phyloP scores from a whole-genome alignment of 1,139 yeast genomes.

The Arxiozyma slooffiae region DNA sequence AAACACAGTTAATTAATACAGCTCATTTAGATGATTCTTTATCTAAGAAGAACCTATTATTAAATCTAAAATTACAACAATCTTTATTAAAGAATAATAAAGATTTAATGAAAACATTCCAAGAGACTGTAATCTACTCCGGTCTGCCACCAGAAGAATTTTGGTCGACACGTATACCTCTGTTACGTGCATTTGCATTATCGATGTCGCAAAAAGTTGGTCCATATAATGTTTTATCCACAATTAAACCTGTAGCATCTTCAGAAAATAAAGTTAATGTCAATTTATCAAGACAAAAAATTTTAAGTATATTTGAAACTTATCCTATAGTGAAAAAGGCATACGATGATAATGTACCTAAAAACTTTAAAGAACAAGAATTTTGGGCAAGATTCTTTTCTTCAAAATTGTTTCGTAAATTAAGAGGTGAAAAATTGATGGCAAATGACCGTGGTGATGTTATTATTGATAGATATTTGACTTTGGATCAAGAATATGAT shows the following conservation, averaged over 20 bases:
- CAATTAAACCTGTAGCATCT: constrained; percentile 86
- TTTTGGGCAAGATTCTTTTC: constrained; percentile 97
- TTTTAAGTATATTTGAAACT: constrained; percentile 81
- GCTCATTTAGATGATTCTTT: constrained; percentile 36
- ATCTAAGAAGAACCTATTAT: constrained; percentile 43
- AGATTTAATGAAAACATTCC: constrained; percentile 62
- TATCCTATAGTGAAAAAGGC: constrained; percentile 91
- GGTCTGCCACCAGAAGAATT: constrained; percentile 73
- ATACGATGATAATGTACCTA: constrained; percentile 83
- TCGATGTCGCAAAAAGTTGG: constrained; percentile 80
- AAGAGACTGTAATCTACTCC: constrained; percentile 76
- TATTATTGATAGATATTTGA: constrained; percentile 72
- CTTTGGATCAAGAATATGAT: constrained; percentile 44
- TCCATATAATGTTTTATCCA: constrained; percentile 85
- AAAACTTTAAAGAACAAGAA: constrained; percentile 68
- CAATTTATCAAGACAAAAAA: constrained; percentile 81
- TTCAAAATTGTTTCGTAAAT: constrained; percentile 73
- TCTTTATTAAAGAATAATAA: constrained; percentile 61
- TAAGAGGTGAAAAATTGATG: constrained; percentile 80
- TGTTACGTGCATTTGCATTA: constrained; percentile 76
- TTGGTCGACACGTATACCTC: constrained; percentile 78
- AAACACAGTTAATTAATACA: constrained; percentile 33
- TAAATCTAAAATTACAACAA: constrained; percentile 71
- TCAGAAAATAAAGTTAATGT: constrained; percentile 88
- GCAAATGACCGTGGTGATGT: constrained; percentile 74